A percentile compares a stretch with the other conserved stretches of the same genome.
These are phyloP conservation scores for Sporothrix inflata DNA, from an alignment of 2,329 filamentous ascomycete genomes.

Conservation along the genomic window DNA sequence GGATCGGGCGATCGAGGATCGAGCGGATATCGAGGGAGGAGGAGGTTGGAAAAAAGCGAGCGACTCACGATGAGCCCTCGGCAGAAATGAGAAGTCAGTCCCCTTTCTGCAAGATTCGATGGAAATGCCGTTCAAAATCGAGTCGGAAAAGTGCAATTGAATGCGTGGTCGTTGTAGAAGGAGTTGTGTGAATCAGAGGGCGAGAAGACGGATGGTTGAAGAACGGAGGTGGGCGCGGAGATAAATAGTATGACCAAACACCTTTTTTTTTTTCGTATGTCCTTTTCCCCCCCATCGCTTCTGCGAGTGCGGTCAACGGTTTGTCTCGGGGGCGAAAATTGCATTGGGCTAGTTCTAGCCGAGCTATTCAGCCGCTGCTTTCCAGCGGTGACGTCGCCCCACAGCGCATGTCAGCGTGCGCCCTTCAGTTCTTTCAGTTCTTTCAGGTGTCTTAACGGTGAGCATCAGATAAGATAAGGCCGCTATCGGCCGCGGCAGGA, in stretches of 20 bases:
- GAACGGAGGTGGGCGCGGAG: constrained; percentile 4
- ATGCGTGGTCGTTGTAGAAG: neutral
- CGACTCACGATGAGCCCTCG: constrained; percentile 28
- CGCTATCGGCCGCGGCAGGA: constrained; percentile 22
- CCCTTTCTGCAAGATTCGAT: neutral
- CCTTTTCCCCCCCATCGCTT: neutral
- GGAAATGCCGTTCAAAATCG: neutral
- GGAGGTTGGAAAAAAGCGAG: neutral
- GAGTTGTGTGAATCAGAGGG: neutral
- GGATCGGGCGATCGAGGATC: neutral
- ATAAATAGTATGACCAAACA: constrained; percentile 23
- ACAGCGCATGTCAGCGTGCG: constrained; percentile 15
- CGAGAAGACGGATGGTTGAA: neutral
- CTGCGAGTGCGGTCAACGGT: constrained; percentile 8
- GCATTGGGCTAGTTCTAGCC: constrained; percentile 5
- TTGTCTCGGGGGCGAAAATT: constrained; percentile 19
- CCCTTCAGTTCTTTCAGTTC: neutral
- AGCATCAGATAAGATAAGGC: constrained; percentile 26
- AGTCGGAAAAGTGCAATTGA: constrained; percentile 10
- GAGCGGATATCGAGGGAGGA: neutral
- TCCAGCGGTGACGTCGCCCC: constrained; percentile 27
- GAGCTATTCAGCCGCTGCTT: constrained; percentile 18
- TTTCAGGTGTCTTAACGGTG: neutral
- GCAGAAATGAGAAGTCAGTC: neutral
- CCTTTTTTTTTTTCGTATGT: constrained; percentile 20